Conservation (phyloP, 2,329 filamentous ascomycete genomes). For the Aspergillus luchuensis region DNA sequence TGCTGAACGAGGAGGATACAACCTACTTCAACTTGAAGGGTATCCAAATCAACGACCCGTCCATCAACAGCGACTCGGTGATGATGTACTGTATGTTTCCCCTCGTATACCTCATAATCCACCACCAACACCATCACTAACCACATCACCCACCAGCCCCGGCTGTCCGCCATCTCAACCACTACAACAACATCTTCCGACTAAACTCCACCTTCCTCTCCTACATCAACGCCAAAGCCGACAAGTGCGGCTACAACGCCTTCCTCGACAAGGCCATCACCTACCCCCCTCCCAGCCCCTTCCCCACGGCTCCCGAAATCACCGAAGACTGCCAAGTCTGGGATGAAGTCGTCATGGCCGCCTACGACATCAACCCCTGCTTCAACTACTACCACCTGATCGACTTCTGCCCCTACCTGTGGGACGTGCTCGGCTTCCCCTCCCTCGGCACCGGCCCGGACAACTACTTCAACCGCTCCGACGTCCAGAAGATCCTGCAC, state of each 20-base stretch:
- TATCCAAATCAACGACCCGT: constrained; percentile 73
- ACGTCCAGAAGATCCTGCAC: constrained; percentile 69
- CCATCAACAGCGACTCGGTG: constrained; percentile 57
- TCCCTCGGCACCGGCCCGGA: constrained; percentile 64
- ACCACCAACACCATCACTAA: not conserved
- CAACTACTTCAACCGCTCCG: constrained; percentile 69
- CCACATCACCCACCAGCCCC: constrained; percentile 29
- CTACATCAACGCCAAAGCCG: constrained; percentile 41
- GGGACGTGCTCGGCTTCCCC: constrained; percentile 68
- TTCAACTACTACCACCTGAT: constrained; percentile 75
- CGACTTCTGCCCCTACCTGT: constrained; percentile 69
- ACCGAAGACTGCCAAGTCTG: constrained; percentile 59
- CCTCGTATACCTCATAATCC: constrained; percentile 3
- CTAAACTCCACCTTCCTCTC: constrained; percentile 46
- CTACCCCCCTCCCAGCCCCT: constrained; percentile 66
- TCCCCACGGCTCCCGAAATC: constrained; percentile 56
- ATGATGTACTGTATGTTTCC: constrained; percentile 47
- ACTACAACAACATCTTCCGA: constrained; percentile 44
- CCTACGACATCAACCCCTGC: constrained; percentile 67
- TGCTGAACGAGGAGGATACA: constrained; percentile 68
- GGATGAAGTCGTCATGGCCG: constrained; percentile 57
- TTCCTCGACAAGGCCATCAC: constrained; percentile 53
- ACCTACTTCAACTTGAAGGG: constrained; percentile 68
- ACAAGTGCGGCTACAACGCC: constrained; percentile 48
- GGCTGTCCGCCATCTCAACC: constrained; percentile 45